Evolutionary conservation across 176 grass and related monocot genomes (phyloP).

Genomic region (Musa acuminata): DNA sequence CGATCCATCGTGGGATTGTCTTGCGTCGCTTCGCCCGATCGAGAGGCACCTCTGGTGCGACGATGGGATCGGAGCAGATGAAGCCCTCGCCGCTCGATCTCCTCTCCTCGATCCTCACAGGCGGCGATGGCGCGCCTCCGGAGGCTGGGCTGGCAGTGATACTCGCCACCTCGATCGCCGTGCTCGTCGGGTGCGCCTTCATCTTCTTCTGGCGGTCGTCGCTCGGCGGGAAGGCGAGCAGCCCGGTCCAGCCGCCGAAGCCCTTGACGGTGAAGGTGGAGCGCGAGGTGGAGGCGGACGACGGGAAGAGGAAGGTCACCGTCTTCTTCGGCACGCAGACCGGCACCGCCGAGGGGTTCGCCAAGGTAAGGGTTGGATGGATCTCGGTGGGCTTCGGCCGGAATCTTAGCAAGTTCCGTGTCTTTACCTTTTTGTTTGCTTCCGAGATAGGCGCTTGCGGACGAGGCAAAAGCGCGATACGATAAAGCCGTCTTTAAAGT

Average conservation of each 20-base stretch:
- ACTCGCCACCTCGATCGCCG: constrained; percentile 36
- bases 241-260: background rate
- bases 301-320: constrained; percentile 56
- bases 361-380: constrained; percentile 44
- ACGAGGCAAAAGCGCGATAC: constrained; percentile 76
- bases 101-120: constrained; percentile 51
- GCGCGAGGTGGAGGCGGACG: constrained; percentile 33
- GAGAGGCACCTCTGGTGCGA: constrained; percentile 7
- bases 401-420: background rate
- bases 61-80: constrained; percentile 43
- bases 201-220: constrained; percentile 49
- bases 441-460: constrained; percentile 42
- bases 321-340: constrained; percentile 96
- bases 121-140: background rate
- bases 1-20: background rate
- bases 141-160: constrained; percentile 19
- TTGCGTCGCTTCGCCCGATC: background rate
- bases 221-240: constrained; percentile 6
- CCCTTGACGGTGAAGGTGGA: constrained; percentile 26
- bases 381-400: background rate
- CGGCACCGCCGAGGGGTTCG: constrained; percentile 92
- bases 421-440: background rate
- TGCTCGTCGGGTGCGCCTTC: constrained; percentile 48
- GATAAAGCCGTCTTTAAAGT: constrained; percentile 80
- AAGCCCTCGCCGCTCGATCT: constrained; percentile 61